A percentile compares a stretch with the other conserved stretches of the same genome.
phyloP scores from a whole-genome alignment of 176 grass and related monocot genomes.

The Elaeis guineensis region DNA sequence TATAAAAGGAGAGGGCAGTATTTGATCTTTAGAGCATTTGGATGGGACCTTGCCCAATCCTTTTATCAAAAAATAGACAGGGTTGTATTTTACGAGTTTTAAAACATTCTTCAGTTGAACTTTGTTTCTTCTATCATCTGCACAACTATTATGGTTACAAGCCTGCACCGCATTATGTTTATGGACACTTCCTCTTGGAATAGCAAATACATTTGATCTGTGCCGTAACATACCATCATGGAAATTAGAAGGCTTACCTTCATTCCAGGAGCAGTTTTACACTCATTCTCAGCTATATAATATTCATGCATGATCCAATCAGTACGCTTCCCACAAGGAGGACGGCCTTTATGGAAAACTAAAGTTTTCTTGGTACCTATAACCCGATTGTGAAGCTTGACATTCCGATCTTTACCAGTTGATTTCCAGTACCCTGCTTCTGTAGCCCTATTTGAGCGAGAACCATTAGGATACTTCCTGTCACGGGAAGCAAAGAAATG shows the following conservation, averaged over 20 bases:
- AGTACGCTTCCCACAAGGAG: conserved; percentile 58
- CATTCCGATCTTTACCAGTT: conserved; percentile 76
- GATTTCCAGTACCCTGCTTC: conserved; percentile 90
- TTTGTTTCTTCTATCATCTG: too few relatives aligned
- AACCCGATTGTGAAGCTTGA: conserved; percentile 36
- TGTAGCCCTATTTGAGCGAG: conserved; percentile 69
- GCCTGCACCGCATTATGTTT: too few relatives aligned
- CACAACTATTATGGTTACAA: too few relatives aligned
- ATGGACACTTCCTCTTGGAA: too few relatives aligned
- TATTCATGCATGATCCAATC: conserved; percentile 99
- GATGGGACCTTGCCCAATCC: too few relatives aligned
- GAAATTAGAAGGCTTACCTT: conserved; percentile 45
- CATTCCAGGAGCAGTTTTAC: conserved; percentile 37
- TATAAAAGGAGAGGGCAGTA: too few relatives aligned
- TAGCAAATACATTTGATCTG: too few relatives aligned
- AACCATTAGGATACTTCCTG: conserved; percentile 81
- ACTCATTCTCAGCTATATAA: conserved; percentile 65
- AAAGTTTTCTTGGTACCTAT: conserved; percentile 94
- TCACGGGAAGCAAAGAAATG: conserved; percentile 76
- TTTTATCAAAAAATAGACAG: too few relatives aligned
- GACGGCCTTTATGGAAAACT: conserved; percentile 90
- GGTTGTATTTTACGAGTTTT: too few relatives aligned
- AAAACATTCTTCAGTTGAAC: too few relatives aligned
- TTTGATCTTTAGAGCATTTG: too few relatives aligned
- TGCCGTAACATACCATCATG: not conserved